Conservation (phyloP, 2,329 filamentous ascomycete genomes). For the Neonectria coccinea region DNA sequence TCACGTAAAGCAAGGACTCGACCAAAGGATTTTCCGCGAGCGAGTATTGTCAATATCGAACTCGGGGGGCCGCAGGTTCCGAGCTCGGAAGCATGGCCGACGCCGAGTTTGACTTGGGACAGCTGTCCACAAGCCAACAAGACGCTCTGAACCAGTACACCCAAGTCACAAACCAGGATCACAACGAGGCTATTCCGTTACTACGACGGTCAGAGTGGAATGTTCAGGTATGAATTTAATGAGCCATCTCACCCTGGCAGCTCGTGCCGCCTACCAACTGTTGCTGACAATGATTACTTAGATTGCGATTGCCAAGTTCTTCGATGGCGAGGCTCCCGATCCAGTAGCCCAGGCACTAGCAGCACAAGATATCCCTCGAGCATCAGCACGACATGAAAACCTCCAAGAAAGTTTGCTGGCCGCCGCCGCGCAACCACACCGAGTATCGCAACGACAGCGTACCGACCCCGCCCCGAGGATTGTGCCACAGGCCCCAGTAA, state of each 20-base stretch:
- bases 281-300: conserved; percentile 51
- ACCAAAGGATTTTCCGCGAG: conserved; percentile 1
- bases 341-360: conserved; percentile 81
- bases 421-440: conserved; percentile 37
- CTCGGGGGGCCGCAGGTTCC: background rate
- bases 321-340: conserved; percentile 92
- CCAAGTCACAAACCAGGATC: conserved; percentile 86
- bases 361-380: conserved; percentile 71
- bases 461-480: conserved; percentile 84
- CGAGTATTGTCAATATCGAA: background rate
- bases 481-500: conserved; percentile 78
- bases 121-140: conserved; percentile 83
- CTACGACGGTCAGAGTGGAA: conserved; percentile 95
- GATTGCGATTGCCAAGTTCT: conserved; percentile 98
- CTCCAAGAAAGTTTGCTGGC: conserved; percentile 70
- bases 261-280: conserved; percentile 1
- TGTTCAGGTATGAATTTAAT: conserved; percentile 73
- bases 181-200: conserved; percentile 80
- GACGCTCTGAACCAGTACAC: conserved; percentile 89
- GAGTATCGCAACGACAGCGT: conserved; percentile 43
- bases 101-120: conserved; percentile 65
- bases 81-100: conserved; percentile 49
- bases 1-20: background rate
- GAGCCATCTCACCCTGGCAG: background rate
- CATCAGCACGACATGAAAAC: conserved; percentile 77